Conservation (phyloP, 2,329 filamentous ascomycete species). For the Dactylella cylindrospora region DNA sequence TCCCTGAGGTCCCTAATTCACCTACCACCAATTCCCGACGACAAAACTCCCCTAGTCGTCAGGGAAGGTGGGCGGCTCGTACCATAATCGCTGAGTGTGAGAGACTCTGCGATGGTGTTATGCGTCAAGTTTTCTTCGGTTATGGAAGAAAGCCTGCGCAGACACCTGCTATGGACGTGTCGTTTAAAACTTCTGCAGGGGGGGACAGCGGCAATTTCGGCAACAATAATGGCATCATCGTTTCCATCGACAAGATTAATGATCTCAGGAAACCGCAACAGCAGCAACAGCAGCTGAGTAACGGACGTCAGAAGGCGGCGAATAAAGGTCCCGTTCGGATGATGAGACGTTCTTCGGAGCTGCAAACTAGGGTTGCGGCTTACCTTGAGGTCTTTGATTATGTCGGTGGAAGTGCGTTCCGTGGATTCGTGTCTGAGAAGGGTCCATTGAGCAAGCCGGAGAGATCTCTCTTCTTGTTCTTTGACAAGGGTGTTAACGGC, state of each 20-base stretch:
- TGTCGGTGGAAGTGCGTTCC: constrained; percentile 76
- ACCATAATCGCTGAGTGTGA: constrained; percentile 99
- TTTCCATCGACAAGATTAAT: constrained; percentile 36
- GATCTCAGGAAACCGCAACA: constrained; percentile 42
- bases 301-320: constrained; percentile 42
- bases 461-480: constrained; percentile 83
- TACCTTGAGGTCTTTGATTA: constrained; percentile 87
- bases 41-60: constrained; percentile 58
- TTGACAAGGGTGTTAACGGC: constrained; percentile 61
- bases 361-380: constrained; percentile 56
- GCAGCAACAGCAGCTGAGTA: constrained; percentile 45
- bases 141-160: constrained; percentile 44
- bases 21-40: constrained; percentile 53
- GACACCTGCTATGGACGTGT: constrained; percentile 43
- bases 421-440: constrained; percentile 73
- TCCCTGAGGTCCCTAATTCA: constrained; percentile 59
- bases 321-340: constrained; percentile 23
- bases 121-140: constrained; percentile 92
- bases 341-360: constrained; percentile 43
- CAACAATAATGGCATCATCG: constrained; percentile 43
- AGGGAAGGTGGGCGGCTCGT: constrained; percentile 85
- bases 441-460: constrained; percentile 55
- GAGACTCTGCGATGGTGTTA: constrained; percentile 98
- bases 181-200: constrained; percentile 39
- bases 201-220: no score